A percentile compares a stretch with the other conserved stretches of the same genome.
Evolutionary conservation across 257 asterid species (phyloP).

Genomic region (Solanum pimpinellifolium): DNA sequence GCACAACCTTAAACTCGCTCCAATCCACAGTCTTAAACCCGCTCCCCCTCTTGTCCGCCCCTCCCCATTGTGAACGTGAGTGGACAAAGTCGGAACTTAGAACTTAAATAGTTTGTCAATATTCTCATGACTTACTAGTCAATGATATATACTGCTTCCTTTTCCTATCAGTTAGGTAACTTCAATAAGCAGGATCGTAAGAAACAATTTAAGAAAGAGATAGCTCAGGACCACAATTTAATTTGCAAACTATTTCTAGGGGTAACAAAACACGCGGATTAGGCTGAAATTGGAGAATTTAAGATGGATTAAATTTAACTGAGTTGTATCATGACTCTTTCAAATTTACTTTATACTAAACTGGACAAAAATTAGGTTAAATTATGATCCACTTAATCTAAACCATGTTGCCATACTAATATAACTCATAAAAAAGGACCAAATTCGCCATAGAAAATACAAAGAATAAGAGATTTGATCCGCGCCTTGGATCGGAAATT

Average conservation of each 20-base stretch:
- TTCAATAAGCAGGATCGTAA: neutral
- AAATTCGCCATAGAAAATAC: neutral
- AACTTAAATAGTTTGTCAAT: neutral
- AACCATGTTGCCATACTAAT: neutral
- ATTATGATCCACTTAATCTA: neutral
- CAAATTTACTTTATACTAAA: neutral
- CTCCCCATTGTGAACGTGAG: neutral
- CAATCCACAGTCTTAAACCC: too few relatives aligned
- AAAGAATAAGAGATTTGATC: neutral
- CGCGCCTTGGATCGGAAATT: neutral
- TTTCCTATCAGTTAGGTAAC: neutral
- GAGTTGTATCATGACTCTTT: neutral
- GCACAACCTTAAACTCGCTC: too few relatives aligned
- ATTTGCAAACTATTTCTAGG: neutral
- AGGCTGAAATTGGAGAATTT: neutral
- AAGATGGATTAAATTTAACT: too few relatives aligned
- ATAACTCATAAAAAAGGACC: neutral
- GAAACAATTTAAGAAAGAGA: neutral
- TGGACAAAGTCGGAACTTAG: neutral
- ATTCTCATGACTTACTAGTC: neutral
- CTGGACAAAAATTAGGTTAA: too few relatives aligned
- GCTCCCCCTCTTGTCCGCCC: too few relatives aligned
- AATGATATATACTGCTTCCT: neutral
- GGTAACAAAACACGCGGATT: too few relatives aligned
- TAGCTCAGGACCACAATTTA: neutral